Evolutionary conservation across 768 basidiomycete species (phyloP).

Genomic region (Pulveroboletus sp.): DNA sequence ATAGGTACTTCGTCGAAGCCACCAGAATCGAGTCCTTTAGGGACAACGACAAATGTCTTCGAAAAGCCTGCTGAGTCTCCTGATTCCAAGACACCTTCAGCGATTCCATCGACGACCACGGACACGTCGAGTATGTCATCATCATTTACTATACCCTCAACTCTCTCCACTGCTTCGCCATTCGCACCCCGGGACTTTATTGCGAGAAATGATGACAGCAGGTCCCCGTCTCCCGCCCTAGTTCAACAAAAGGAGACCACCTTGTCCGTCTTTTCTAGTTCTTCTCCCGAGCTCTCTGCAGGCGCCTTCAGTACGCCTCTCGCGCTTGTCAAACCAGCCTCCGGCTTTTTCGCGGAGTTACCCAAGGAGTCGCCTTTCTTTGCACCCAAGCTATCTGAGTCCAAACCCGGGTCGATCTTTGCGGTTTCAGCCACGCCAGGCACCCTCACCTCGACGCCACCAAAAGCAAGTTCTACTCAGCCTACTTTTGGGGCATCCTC

Average conservation of each 20-base stretch:
- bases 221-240: conserved; percentile 25
- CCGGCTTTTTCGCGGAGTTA: conserved; percentile 32
- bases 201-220: conserved; percentile 19
- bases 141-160: not conserved
- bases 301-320: conserved; percentile 40
- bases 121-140: conserved; percentile 5
- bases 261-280: conserved; percentile 15
- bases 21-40: conserved; percentile 5
- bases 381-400: conserved; percentile 32
- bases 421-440: conserved; percentile 13
- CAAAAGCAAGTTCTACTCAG: conserved; percentile 18
- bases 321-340: conserved; percentile 35
- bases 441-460: conserved; percentile 20
- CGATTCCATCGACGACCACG: conserved; percentile 2
- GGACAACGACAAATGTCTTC: conserved; percentile 4
- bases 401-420: conserved; percentile 38
- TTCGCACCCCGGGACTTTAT: conserved; percentile 11
- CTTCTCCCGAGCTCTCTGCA: conserved; percentile 22
- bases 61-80: conserved; percentile 7
- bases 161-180: conserved; percentile 2
- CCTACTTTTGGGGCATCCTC: conserved; percentile 40
- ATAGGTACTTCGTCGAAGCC: conserved; percentile 6
- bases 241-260: conserved; percentile 2
- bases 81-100: conserved; percentile 11
- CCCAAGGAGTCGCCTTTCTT: conserved; percentile 52